These are phyloP conservation scores for Protea cynaroides DNA, from an alignment of 164 flowering plant genomes.

Conservation along the genomic window DNA sequence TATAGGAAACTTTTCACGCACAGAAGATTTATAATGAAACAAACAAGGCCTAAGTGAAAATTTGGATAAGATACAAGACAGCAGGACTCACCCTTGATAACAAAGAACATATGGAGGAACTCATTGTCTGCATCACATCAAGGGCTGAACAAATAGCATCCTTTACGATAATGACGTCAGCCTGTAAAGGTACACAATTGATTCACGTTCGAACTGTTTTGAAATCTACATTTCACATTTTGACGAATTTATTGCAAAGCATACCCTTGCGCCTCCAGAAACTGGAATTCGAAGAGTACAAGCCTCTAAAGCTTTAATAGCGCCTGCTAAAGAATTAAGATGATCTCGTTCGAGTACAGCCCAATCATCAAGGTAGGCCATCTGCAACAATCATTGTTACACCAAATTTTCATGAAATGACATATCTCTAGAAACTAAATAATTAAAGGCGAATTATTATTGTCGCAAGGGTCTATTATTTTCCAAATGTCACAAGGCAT, in stretches of 20 bases:
- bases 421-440: background rate
- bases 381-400: conserved; percentile 32
- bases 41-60: too few species aligned
- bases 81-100: conserved; percentile 52
- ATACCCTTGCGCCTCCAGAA: conserved; percentile 81
- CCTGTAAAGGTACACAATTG: conserved; percentile 38
- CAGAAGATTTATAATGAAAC: too few species aligned
- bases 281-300: conserved; percentile 87
- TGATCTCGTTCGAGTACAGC: conserved; percentile 72
- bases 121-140: conserved; percentile 84
- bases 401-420: conserved; percentile 12
- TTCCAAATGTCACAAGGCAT: too few species aligned
- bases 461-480: too few species aligned
- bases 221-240: conserved; percentile 1
- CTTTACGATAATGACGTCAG: conserved; percentile 54
- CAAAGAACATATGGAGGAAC: conserved; percentile 54
- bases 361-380: conserved; percentile 76
- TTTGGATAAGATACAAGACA: too few species aligned
- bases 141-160: conserved; percentile 66
- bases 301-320: conserved; percentile 68
- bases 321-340: conserved; percentile 50
- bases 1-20: too few species aligned
- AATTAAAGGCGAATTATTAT: too few species aligned
- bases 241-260: conserved; percentile 6
- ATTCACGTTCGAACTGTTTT: conserved; percentile 1